Evolutionary conservation across 2,329 filamentous ascomycete species (phyloP), one percentile per base, ranked within the genome.

Genomic region (Stagonosporopsis chrysanthemi): DNA sequence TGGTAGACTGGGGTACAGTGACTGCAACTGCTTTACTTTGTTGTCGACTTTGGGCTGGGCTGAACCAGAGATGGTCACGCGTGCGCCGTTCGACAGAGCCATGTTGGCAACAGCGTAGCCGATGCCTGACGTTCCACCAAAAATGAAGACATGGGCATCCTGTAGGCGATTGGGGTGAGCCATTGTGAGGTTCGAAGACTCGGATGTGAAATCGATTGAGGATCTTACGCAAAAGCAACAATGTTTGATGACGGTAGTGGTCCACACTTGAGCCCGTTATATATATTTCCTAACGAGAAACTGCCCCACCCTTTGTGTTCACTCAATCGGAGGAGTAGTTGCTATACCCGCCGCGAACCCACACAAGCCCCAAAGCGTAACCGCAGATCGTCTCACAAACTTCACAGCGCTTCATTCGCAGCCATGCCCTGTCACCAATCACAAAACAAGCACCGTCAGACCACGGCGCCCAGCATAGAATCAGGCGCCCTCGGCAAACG

Each of bases 91-190:
- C 38, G 83, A 83, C 35, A 89, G 71, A 3, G 79, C 76, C 19
- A 82, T 82, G 76, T 86, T 82, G 42, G 88, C 87, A 6, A 88
- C 83, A 51, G 78, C 82, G 61, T 82, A 86, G 29, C 88, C 88
- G 36, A 90, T 88, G 43, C 88, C 88, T 38, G 84, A 82, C 0
- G 86, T 85, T 35, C 86, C 88, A 36, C 88, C 88, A 51, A 90
- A 80, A 69, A 90, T 74, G 35, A 90, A 81, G 66, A 88, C 76
- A 60, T 77, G 79, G 28, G 76, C 67, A 61, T 76, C 75, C 42
- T 75, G 66, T 44, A 85, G 80, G 67, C 83, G 83, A 66, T 84
- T 83, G 29, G 48, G 56, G 56, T 74, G 73, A 17, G 73, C 71
- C 71, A 74, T 74, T 22, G 12, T 15, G 3, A 11, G 6, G 22